phyloP scores from a whole-genome alignment of 208 protist genomes.

The Wallacemonas collosoma region DNA sequence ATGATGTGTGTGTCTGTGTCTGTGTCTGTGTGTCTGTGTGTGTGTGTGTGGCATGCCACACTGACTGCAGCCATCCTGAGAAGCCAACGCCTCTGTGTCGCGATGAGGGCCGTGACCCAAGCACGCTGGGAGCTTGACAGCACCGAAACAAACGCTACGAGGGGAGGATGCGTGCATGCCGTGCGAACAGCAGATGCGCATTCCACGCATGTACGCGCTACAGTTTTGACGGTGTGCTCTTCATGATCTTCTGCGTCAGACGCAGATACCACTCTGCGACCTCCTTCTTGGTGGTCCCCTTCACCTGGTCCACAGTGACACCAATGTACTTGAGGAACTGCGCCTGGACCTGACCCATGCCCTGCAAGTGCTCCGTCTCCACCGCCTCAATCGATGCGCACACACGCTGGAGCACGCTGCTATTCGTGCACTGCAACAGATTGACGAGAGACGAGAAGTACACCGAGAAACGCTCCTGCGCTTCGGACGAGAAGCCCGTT shows the following conservation, averaged over 20 bases:
- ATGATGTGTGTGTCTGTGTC: too few species aligned
- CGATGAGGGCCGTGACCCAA: too few species aligned
- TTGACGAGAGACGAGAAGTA: slow-evolving; percentile 83
- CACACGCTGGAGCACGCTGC: slow-evolving; percentile 69
- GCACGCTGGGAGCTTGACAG: too few species aligned
- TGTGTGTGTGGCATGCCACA: too few species aligned
- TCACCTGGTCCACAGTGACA: slow-evolving; percentile 48
- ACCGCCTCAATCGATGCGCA: slow-evolving; percentile 84
- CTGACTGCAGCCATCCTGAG: too few species aligned
- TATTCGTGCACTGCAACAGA: slow-evolving; percentile 69
- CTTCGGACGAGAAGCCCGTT: slow-evolving; percentile 24
- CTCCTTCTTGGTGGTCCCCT: slow-evolving; percentile 59
- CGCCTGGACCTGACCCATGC: slow-evolving; percentile 42
- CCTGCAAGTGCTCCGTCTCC: slow-evolving; percentile 69
- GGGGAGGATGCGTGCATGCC: too few species aligned
- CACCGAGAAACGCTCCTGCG: slow-evolving; percentile 54
- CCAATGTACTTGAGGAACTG: slow-evolving; percentile 77
- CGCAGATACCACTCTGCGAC: slow-evolving; percentile 82
- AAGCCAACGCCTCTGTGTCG: too few species aligned
- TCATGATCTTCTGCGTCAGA: slow-evolving; percentile 47
- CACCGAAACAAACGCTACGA: too few species aligned
- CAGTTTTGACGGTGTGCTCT: slow-evolving; percentile 39
- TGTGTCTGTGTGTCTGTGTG: too few species aligned
- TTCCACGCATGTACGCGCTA: slow-evolving; percentile 1
- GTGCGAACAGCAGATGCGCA: too few species aligned